These are phyloP conservation scores for Pittosporum tobira DNA, from an alignment of 129 eudicot species.

Conservation along the genomic window DNA sequence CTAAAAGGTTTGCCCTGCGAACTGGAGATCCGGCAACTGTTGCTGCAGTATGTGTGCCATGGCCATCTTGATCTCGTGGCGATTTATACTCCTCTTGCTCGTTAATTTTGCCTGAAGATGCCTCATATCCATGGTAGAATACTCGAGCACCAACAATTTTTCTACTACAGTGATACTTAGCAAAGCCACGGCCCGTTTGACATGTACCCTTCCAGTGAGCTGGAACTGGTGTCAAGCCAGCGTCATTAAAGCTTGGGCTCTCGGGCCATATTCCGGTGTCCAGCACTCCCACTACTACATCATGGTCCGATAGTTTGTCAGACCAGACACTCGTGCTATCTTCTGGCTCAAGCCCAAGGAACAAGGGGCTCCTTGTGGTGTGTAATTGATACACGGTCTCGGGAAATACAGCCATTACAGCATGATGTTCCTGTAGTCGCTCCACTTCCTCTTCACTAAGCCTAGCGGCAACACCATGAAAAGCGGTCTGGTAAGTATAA, in stretches of 20 bases:
- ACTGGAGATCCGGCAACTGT: constrained; percentile 70
- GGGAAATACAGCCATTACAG: constrained; percentile 57
- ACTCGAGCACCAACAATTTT: constrained; percentile 70
- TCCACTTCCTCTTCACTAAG: constrained; percentile 48
- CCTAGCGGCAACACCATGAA: constrained; percentile 72
- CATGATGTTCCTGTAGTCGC: constrained; percentile 26
- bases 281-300: constrained; percentile 65
- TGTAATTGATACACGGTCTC: constrained; percentile 59
- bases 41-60: constrained; percentile 84
- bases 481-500: constrained; percentile 64
- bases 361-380: constrained; percentile 72
- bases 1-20: constrained; percentile 65
- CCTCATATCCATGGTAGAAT: constrained; percentile 70
- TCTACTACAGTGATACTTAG: constrained; percentile 42
- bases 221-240: constrained; percentile 39
- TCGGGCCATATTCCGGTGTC: constrained; percentile 95
- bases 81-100: constrained; percentile 63
- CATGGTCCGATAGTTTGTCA: constrained; percentile 26
- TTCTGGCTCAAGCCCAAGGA: constrained; percentile 55
- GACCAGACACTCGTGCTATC: constrained; percentile 26
- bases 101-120: constrained; percentile 61
- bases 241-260: constrained; percentile 73
- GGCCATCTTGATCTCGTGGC: constrained; percentile 82
- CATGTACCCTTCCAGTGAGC: constrained; percentile 61
- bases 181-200: constrained; percentile 55